Conservation (phyloP, 2,329 filamentous ascomycete species). For the Nemania sp. region DNA sequence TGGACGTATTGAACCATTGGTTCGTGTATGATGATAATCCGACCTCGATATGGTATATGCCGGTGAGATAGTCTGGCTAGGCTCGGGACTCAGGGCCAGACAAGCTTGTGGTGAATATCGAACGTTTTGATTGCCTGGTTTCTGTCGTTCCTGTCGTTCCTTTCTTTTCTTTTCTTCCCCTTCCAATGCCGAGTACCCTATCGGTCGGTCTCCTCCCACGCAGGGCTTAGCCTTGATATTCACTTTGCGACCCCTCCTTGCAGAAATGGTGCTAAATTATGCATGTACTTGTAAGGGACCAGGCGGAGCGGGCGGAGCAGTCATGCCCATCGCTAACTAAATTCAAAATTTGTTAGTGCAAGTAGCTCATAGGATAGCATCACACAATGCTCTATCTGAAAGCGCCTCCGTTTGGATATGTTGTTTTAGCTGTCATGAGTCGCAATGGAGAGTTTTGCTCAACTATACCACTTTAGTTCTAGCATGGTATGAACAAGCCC, state of each 20-base stretch:
- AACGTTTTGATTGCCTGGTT: background rate
- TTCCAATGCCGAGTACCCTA: no score
- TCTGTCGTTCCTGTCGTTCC: background rate
- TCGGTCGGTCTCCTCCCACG: no score
- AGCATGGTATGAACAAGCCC: no score
- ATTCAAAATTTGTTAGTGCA: conserved; percentile 22
- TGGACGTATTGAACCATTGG: conserved; percentile 71
- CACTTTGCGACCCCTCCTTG: no score
- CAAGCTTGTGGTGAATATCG: conserved; percentile 4
- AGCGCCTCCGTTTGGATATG: background rate
- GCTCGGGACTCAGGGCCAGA: conserved; percentile 1
- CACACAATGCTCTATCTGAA: conserved; percentile 6
- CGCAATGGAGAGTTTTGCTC: no score
- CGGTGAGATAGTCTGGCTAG: background rate
- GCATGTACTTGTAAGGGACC: background rate
- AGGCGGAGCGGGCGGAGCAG: background rate
- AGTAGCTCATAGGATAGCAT: conserved; percentile 22
- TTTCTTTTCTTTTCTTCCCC: background rate
- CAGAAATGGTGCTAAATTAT: background rate
- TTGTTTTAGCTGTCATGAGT: no score
- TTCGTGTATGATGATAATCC: conserved; percentile 8
- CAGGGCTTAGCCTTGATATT: no score
- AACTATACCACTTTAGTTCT: no score
- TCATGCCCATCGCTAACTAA: no score
- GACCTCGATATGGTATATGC: background rate